phyloP scores from a whole-genome alignment of 2,329 filamentous ascomycete genomes.

The Metarhizium album region DNA sequence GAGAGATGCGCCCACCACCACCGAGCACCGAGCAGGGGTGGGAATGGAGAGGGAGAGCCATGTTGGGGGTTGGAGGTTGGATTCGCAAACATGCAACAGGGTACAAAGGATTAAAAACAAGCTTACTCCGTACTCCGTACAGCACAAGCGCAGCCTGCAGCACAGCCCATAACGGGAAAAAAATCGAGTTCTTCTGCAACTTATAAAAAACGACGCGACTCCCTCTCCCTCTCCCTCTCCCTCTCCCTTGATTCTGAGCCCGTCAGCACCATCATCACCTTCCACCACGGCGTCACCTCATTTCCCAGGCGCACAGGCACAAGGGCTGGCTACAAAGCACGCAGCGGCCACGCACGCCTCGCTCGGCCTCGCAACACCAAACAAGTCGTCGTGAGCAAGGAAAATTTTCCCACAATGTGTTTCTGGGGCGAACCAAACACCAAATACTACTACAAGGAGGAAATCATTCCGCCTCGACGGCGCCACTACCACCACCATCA shows the following conservation, averaged over 20 bases:
- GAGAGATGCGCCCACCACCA: neutral
- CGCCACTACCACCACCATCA: conserved; percentile 24
- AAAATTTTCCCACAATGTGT: conserved; percentile 32
- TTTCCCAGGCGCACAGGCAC: neutral
- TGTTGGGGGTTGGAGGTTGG: too few relatives aligned
- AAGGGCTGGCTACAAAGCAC: neutral
- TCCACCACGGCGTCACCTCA: neutral
- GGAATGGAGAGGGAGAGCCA: too few relatives aligned
- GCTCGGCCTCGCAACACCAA: neutral
- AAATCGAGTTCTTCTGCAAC: neutral
- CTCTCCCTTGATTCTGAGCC: neutral
- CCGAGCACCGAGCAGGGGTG: too few relatives aligned
- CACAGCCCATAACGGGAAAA: neutral
- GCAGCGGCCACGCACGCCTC: neutral
- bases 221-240: too few relatives aligned
- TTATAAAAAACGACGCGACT: neutral
- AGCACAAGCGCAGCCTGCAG: too few relatives aligned
- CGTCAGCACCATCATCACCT: neutral
- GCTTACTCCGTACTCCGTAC: neutral
- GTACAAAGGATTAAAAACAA: neutral
- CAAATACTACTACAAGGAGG: conserved; percentile 46
- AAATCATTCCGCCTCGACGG: conserved; percentile 35
- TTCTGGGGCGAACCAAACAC: conserved; percentile 33
- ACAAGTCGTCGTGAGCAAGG: too few relatives aligned
- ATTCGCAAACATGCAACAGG: neutral